Evolutionary conservation across 192 early-diverging fungal genomes (phyloP), one percentile per base, ranked within the genome.

Genomic region (Polychytrium aggregatum): DNA sequence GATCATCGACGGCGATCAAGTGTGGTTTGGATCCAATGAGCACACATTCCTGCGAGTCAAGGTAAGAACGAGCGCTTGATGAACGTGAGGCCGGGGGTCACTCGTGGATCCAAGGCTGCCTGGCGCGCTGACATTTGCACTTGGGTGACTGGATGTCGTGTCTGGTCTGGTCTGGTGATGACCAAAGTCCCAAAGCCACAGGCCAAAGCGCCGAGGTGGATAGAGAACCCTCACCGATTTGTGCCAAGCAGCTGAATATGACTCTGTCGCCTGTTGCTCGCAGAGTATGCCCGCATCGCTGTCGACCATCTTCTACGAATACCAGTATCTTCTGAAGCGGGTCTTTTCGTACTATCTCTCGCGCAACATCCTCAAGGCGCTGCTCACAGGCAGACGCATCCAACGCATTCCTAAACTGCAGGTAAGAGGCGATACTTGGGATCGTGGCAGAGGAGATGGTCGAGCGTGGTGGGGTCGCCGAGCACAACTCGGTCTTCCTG

Each of bases 291-390:
- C 93, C 0, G 63, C 92, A 31, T 82, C 82, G 0, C 64, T 83
- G 10, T 60, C 73, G 0, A 74, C 82, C 11, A 82, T 97, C 20
- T 91, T 97, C 52, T 92, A 93, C 61, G 89, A 97, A 62, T 97
- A 93, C 52, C 68, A 79, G 43, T 81, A 90, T 40, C 68, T 97
- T 14, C 50, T 76, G 78, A 68, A 70, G 28, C 71, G 86, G 40
- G 64, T 95, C n/a, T 76, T 78, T 29, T 76, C 77, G 0, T 81
- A 83, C 50, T 92, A 92, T 44, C 68, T 96, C 56, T 82, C 83
- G n/a, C 57, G 75, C 24, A 71, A 82, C 21, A 75, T 85, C 13
- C 63, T 91, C 38, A 63, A 63, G 16, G 87, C 86, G 41, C 64
- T 96, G 25, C 63, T 92, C 6, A 78, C 74, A 9, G 92, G 92